phyloP scores from a whole-genome alignment of 2,329 filamentous ascomycete genomes.

The Dactylellina cionopaga region DNA sequence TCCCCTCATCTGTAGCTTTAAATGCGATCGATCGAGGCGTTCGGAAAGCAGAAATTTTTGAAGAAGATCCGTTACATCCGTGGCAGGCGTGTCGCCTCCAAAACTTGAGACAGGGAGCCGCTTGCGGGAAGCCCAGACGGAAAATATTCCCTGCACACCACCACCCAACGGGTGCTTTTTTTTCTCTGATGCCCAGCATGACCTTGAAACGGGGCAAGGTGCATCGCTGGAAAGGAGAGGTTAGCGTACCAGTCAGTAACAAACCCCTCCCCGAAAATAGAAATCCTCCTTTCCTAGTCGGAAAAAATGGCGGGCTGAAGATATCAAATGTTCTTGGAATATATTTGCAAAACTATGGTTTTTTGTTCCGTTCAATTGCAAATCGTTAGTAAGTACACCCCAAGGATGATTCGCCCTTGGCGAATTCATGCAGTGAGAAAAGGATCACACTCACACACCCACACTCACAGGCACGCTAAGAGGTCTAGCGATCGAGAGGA shows the following conservation, averaged over 20 bases:
- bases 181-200: background rate
- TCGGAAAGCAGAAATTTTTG: no score
- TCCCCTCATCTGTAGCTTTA: no score
- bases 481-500: no score
- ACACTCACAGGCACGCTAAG: no score
- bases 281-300: background rate
- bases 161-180: conserved; percentile 15
- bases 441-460: no score
- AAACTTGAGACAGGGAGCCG: conserved; percentile 47
- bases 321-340: no score
- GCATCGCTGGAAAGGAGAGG: background rate
- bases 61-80: background rate
- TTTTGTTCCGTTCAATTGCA: no score
- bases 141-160: conserved; percentile 1
- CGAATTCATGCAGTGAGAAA: conserved; percentile 34
- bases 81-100: background rate
- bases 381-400: no score
- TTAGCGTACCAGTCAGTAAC: conserved; percentile 1
- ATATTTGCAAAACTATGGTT: no score
- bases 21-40: no score
- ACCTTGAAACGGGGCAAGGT: conserved; percentile 31
- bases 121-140: conserved; percentile 46
- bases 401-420: conserved; percentile 22
- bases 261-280: conserved; percentile 5
- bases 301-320: no score